Base-by-base conservation (phyloP, 2,329 filamentous ascomycete species). In the Fusarium brevicatenulatum region DNA sequence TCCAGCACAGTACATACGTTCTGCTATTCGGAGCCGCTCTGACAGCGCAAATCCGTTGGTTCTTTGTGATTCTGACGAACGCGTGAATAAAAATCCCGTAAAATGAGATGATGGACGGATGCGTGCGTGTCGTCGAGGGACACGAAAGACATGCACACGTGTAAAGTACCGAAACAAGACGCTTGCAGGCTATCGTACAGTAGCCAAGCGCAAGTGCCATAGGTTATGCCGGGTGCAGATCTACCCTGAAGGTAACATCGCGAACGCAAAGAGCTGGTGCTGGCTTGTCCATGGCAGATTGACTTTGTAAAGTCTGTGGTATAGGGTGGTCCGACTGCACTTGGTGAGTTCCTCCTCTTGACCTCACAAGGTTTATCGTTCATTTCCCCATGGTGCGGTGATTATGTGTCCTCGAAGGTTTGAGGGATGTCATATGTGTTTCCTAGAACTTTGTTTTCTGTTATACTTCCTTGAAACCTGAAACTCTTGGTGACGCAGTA, bases 161-260 rank as follows among this genome's bases (percentile, higher is more conserved):
- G 70, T 73, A 64, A 59, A 32, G 46, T 36, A 28, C 53, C 25
- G 36, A 67, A 60, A 54, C 43, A 47, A 49, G 36, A 36, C 37
- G 54, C 44, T 54, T 61, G 47, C 65, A 55, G 39, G 13, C 66
- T 36, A 58, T 32, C 43, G 43, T 58, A 50, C 55, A 50, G 19
- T 58, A 57, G 55, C 42, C 55, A 37, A 36, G 42, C 32, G 23
- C 42, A 64, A 47, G 44, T 60, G 37, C 30, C 44, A 56, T 37
- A 54, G 44, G 54, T 49, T 66, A 72, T 70, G 47, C 47, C 61
- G 37, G 28, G 54, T 52, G 50, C 39, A 53, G 57, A 67, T 36
- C 58, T 73, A 71, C 71, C 71, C 70, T 73, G 70, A 63, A 73
- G 57, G 71, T 68, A 34, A 37, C 50, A 73, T 71, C 63, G 59